Evolutionary conservation across 2,329 filamentous ascomycete species (phyloP).

Genomic region (Gliomastix tumulicola): DNA sequence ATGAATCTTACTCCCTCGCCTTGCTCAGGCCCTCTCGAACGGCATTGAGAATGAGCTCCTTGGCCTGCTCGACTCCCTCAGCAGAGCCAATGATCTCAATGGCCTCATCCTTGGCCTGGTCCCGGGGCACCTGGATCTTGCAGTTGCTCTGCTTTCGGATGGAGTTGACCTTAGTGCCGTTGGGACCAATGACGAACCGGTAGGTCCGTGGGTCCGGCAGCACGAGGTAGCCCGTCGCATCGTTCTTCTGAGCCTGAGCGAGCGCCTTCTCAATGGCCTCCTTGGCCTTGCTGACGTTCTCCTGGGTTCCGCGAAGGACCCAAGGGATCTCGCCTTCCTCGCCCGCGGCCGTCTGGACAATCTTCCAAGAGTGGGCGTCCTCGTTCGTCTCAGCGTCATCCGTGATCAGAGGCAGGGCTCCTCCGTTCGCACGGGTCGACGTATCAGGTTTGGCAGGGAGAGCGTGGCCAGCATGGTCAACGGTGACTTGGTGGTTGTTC

Average conservation of each 20-base stretch:
- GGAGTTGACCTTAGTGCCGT: constrained; percentile 83
- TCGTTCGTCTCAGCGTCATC: constrained; percentile 64
- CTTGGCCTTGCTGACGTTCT: constrained; percentile 77
- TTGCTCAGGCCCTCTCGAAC: constrained; percentile 54
- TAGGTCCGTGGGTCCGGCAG: constrained; percentile 86
- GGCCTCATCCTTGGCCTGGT: constrained; percentile 68
- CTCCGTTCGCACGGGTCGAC: constrained; percentile 48
- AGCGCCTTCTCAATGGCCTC: constrained; percentile 67
- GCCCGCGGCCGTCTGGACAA: constrained; percentile 57
- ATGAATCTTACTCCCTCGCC: constrained; percentile 19
- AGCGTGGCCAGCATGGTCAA: constrained; percentile 81
- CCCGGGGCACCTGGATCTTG: constrained; percentile 86
- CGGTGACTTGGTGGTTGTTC: constrained; percentile 79
- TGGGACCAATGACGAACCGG: constrained; percentile 81
- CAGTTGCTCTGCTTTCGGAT: constrained; percentile 91
- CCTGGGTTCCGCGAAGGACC: constrained; percentile 73
- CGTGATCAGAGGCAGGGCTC: constrained; percentile 80
- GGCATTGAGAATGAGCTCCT: constrained; percentile 80
- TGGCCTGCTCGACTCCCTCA: constrained; percentile 79
- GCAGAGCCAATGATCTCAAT: constrained; percentile 81
- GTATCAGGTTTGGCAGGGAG: constrained; percentile 63
- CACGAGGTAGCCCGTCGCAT: constrained; percentile 76
- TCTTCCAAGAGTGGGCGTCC: constrained; percentile 75
- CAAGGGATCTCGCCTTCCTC: constrained; percentile 75
- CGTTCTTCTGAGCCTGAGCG: constrained; percentile 61